Percentiles rank a stretch among this genome's conserved stretches.
Evolutionary conservation across 1,284 basidiomycete species (phyloP).

Genomic region (Tilletia indica): DNA sequence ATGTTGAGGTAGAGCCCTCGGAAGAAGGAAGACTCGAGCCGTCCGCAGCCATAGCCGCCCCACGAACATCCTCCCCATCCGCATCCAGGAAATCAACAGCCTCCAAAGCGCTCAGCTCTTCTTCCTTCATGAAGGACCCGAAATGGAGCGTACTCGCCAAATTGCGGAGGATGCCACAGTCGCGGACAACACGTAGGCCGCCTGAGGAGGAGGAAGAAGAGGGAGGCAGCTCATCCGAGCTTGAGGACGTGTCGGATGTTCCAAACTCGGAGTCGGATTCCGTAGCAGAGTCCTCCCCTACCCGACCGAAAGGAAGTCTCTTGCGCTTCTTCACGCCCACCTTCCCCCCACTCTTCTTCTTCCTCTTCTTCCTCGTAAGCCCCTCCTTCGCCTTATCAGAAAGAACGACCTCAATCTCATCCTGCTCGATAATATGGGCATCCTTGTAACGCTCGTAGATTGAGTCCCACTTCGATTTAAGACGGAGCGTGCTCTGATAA

Average conservation of each 20-base stretch:
- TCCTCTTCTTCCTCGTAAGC: not conserved
- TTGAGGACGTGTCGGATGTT: too few relatives aligned
- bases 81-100: not conserved
- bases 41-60: not conserved
- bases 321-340: not conserved
- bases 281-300: too few relatives aligned
- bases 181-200: conserved; percentile 26
- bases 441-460: conserved; percentile 51
- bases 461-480: conserved; percentile 49
- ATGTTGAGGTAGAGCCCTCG: not conserved
- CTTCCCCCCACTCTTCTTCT: not conserved
- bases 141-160: conserved; percentile 37
- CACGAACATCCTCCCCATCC: too few relatives aligned
- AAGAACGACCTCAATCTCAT: conserved; percentile 40
- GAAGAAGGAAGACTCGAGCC: not conserved
- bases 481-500: conserved; percentile 43
- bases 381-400: conserved; percentile 6
- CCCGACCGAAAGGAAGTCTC: too few relatives aligned
- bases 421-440: conserved; percentile 48
- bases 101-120: conserved; percentile 33
- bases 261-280: too few relatives aligned
- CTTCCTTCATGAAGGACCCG: conserved; percentile 48
- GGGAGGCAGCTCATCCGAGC: too few relatives aligned
- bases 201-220: not conserved
- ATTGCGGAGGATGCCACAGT: conserved; percentile 42